Evolutionary conservation across 2,329 filamentous ascomycete genomes (phyloP), one percentile per base, ranked within the genome.

Genomic region (Colletotrichum abscissum): DNA sequence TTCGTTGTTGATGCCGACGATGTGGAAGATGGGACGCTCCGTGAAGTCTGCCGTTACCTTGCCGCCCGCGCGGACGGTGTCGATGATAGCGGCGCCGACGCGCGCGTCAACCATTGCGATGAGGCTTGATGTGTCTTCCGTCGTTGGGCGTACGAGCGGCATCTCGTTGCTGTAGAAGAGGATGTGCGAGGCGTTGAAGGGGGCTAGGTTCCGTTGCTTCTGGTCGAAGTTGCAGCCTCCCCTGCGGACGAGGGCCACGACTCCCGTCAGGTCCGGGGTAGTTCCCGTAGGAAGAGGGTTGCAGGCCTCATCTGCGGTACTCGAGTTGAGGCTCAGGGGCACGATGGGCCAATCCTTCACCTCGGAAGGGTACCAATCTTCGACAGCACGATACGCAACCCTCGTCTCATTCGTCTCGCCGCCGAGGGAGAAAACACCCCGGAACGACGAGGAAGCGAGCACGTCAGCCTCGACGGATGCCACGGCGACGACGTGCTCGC

Each of bases 191-290:
- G 81, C 84, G 35, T 84, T 84, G 52, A 80, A 82, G 4, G 80
- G 80, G 26, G 79, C 80, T 4, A 82, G 79, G 65, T 84, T 84
- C 2, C 77, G 75, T 55, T 81, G 81, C 75, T 86, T 83, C 38
- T 77, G 72, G 14, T 78, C 77, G 35, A 82, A 81, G 14, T 80
- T 80, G 75, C 82, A 85, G 28, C 80, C 3, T 80, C 83, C 84
- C n/a, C 81, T 80, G 46, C 82, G 83, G 30, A 87, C 80, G 6
- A 87, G 79, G 4, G 84, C 83, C 28, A 88, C 79, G 22, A 82
- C 80, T 5, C 78, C 77, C 6, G 82, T 81, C 5, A 88, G 78
- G 75, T 85, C 81, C 1, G 82, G 82, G 1, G 81, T 83, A 38
- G 38, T 19, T 8, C 78, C 75, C 19, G 79, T 78, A 2, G 84